A percentile compares a stretch with the other conserved stretches of the same genome.
Conservation (phyloP, 352 stramenopile genomes). For the Ophiocytium majus region DNA sequence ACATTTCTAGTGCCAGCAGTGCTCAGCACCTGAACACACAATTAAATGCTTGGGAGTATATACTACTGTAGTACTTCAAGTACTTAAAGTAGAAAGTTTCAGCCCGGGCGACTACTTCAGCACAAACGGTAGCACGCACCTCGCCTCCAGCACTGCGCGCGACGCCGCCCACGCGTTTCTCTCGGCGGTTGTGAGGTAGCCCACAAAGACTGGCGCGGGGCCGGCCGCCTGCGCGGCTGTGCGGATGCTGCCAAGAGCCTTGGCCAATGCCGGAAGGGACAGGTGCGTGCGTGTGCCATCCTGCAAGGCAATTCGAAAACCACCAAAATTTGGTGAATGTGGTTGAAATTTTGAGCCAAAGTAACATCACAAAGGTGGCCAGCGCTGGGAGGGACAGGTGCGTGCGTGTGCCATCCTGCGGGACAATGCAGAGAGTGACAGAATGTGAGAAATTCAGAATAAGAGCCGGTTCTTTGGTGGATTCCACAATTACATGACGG, state of each 20-base stretch:
- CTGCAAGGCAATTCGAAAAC: too few species aligned
- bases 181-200: constrained; percentile 67
- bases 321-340: too few species aligned
- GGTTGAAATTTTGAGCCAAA: too few species aligned
- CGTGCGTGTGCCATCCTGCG: constrained; percentile 10
- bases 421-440: not conserved
- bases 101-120: not conserved
- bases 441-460: too few species aligned
- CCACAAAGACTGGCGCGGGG: constrained; percentile 59
- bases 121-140: not conserved
- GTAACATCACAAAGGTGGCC: too few species aligned
- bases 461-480: too few species aligned
- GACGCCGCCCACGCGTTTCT: constrained; percentile 77
- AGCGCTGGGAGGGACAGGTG: not conserved
- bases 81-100: not conserved
- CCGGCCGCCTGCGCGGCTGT: constrained; percentile 65
- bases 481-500: too few species aligned
- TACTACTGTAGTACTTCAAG: not conserved
- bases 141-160: constrained; percentile 66
- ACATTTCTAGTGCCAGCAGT: too few species aligned
- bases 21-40: too few species aligned
- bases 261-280: constrained; percentile 16
- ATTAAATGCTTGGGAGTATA: not conserved
- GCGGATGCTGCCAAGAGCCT: constrained; percentile 17
- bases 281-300: not conserved